Base-by-base conservation (phyloP, 495 filamentous ascomycete species). In the Gamarada debralockiae region DNA sequence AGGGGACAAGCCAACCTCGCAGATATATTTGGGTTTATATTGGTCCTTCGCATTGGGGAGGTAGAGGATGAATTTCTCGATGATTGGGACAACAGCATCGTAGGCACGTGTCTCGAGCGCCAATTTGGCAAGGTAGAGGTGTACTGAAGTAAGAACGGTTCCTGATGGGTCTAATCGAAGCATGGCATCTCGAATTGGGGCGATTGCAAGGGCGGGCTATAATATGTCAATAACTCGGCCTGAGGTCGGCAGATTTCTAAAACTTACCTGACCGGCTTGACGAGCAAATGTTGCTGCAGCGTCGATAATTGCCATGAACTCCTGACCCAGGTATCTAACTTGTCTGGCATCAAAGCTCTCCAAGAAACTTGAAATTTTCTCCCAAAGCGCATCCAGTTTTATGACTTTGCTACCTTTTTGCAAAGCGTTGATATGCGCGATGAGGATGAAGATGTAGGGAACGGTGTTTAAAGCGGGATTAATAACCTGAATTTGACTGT, bases 141-240 rank as follows among this genome's bases (percentile, higher is more conserved):
- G 90, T 38, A 72, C 73, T 2, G 77, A 78, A 3, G 89, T 92
- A 52, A 95, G 80, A 27, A 84, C 78, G 15, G 78, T 78, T 39
- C 79, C 80, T n/a, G 80, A 76, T 10, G 86, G 82, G 54, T 93
- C 86, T 13, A 95, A 72, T 56, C 79, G 80, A 18, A 92, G 70
- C 49, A 95, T 80, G 17, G 85, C 85, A 47, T 79, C 72, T 36
- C 79, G 69, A 23, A 92, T 71, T 5, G 80, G 69, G 17, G 72
- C 70, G 36, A 89, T 73, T 8, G 82, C 86, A 15, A 55, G 14
- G n/a, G 82, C 39, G 13, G 33, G 15, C 54, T 56, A 43, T 8
- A 53, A 42, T 50, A 37, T 34, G 9, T 47, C 14, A 45, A 20
- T 33, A 48, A 48, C 24, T 2, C 10, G 23, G 10, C n/a, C 48